Percentiles rank a stretch among this genome's conserved stretches.
Evolutionary conservation across 257 asterid genomes (phyloP).

Genomic region (Nicotiana sylvestris): DNA sequence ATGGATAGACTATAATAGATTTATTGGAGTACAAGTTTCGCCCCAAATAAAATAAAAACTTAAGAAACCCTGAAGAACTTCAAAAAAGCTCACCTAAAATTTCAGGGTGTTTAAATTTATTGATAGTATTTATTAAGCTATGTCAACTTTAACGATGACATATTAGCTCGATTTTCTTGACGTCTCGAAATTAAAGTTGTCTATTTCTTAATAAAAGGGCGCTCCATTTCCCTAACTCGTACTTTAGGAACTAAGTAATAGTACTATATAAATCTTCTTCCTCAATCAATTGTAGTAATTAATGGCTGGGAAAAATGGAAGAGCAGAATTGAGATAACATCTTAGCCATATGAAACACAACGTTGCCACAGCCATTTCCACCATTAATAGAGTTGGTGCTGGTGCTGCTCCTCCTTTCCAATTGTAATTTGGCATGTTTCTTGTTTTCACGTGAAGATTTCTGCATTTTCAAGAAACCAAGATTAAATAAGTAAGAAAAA

Average conservation of each 20-base stretch:
- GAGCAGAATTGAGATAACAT: conserved; percentile 12
- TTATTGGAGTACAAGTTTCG: background rate
- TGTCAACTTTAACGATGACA: background rate
- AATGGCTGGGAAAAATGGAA: background rate
- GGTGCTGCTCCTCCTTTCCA: background rate
- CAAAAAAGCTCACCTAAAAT: background rate
- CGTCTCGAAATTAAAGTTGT: background rate
- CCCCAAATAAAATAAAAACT: background rate
- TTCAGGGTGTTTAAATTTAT: background rate
- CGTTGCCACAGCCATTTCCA: background rate
- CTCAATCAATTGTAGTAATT: background rate
- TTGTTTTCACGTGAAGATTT: background rate
- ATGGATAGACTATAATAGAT: background rate
- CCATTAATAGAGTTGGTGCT: background rate
- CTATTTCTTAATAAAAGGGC: background rate
- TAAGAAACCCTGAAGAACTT: background rate
- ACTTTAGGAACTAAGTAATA: background rate
- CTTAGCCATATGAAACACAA: background rate
- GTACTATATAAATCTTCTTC: background rate
- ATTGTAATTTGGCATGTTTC: background rate
- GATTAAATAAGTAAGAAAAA: background rate
- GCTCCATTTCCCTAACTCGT: background rate
- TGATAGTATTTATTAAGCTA: background rate
- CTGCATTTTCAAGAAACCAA: background rate
- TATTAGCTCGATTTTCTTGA: background rate